A percentile compares a stretch with the other conserved stretches of the same genome.
These are phyloP conservation scores for Albatrellus sp. DNA, from an alignment of 1,284 basidiomycete species.

Conservation along the genomic window DNA sequence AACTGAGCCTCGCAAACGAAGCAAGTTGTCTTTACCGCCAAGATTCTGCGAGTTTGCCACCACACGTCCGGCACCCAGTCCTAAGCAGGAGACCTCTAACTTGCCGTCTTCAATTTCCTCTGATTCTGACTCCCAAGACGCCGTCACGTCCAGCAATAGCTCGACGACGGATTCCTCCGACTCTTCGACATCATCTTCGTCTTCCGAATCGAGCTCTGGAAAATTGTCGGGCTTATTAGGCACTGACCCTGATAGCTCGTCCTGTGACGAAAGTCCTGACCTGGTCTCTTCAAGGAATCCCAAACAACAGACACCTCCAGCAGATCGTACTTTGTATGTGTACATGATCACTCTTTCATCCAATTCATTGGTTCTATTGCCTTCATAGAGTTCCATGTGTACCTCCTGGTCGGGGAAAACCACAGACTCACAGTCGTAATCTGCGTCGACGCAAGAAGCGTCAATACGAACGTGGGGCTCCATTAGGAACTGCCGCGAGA, in stretches of 20 bases:
- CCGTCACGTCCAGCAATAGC: no score
- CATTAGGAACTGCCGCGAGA: conserved; percentile 8
- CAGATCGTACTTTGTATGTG: conserved; percentile 1
- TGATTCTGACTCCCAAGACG: conserved; percentile 4
- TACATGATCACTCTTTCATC: background rate
- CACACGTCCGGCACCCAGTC: background rate
- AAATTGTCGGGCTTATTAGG: conserved; percentile 13
- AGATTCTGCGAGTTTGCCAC: background rate
- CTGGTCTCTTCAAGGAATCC: conserved; percentile 1
- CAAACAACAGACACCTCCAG: no score
- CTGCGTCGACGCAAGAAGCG: conserved; percentile 39
- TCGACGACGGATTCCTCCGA: conserved; percentile 12
- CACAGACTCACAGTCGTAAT: conserved; percentile 55
- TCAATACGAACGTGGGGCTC: conserved; percentile 18
- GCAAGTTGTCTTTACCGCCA: no score
- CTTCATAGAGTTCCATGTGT: conserved; percentile 18
- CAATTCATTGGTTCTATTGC: background rate
- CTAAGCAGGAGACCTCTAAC: background rate
- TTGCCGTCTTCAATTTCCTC: conserved; percentile 8
- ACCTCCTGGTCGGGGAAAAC: conserved; percentile 55
- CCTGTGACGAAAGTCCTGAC: no score
- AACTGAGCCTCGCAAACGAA: background rate
- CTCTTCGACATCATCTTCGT: conserved; percentile 11
- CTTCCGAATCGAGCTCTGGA: conserved; percentile 11
- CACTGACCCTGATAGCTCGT: no score